Base-by-base conservation (phyloP, 1,284 basidiomycete genomes). In the Cystobasidium pallidum region DNA sequence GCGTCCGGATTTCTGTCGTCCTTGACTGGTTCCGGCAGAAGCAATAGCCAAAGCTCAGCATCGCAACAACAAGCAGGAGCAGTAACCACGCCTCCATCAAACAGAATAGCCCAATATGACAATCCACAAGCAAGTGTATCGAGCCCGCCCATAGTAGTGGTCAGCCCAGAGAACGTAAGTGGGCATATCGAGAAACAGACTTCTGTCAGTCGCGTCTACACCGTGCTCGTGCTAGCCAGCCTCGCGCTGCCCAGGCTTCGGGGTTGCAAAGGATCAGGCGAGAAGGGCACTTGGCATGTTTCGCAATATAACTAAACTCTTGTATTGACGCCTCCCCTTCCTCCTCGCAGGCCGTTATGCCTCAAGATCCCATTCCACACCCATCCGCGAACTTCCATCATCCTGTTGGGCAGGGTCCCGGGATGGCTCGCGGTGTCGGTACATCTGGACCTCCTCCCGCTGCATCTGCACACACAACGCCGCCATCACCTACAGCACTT, bases 361-460 rank as follows among this genome's bases (percentile, higher is more conserved):
- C 87, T 13, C 79, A 85, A 39, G 90, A 91, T 75, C 83, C 84
- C 13, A 81, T 83, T 75, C 83, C 81, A 65, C 84, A 82, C 82
- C 86, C 73, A 82, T 87, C 74, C 52, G 76, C 68, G 62, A 79
- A 75, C 76, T 74, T 81, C 83, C 36, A 84, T 84, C 1, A 88
- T 86, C 45, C 88, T 88, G 57, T 88, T 85, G n/a, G 81, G 87
- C 66, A 66, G 45, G 52, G 83, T 85, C 51, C 85, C 87, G 30
- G 83, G 88, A 88, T 77, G 85, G 89, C 72, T 86, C 88, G 76
- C 8, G 39, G 58, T 24, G 28, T 17, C 24, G 51, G 85, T 87
- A 70, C 61, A 51, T 34, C 88, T 87, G 17, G 90, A 49, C 66
- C 74, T 28, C 76, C 78, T 19, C 78, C 75, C 39, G 75, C 77